Base-by-base conservation (phyloP, 2,329 filamentous ascomycete species). In the Botrytis cinerea region DNA sequence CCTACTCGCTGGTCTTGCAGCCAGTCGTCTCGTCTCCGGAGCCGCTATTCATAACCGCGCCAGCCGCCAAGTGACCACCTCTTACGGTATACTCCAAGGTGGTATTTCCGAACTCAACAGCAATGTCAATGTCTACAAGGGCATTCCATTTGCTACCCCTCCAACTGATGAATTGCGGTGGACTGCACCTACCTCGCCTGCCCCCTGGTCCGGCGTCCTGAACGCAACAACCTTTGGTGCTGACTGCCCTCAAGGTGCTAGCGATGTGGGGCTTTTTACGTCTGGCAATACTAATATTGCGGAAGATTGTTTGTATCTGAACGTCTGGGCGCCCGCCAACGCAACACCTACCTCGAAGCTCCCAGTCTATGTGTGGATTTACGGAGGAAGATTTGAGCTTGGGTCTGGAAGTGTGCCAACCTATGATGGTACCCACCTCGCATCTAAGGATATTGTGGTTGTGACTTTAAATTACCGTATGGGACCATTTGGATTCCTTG, bases 381-480 rank as follows among this genome's bases (percentile, higher is more conserved):
- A 82, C 51, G 84, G 84, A 8, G 84, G 84, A 25, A 80, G 81
- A 1, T 84, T 84, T 71, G 76, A 78, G 2, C 79, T 79, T 62
- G 83, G 83, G 72, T 82, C 81, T 71, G 81, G 82, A 0, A 79
- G 82, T 72, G 82, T 79, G n/a, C 80, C 81, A 0, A 80, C 81
- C 5, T 85, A 85, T 73, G 83, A 80, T 12, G 84, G 84, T 43
- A 81, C 83, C 54, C 79, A 81, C 74, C 82, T 85, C 54, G 83
- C 83, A 9, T 78, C 82, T 0, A 78, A 85, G 46, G 83, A 84
- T n/a, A 76, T 84, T 1, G 76, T 86, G 0, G 78, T 86, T 2
- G 80, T 86, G 8, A 84, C 81, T 0, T 80, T 85, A 67, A 86
- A 84, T 78, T 86, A 86, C 74, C 83, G 84, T 1, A 57, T 83